Evolutionary conservation across 2,329 filamentous ascomycete species (phyloP), one percentile per base, ranked within the genome.

Genomic region (Cylindrodendrum hubeiense): DNA sequence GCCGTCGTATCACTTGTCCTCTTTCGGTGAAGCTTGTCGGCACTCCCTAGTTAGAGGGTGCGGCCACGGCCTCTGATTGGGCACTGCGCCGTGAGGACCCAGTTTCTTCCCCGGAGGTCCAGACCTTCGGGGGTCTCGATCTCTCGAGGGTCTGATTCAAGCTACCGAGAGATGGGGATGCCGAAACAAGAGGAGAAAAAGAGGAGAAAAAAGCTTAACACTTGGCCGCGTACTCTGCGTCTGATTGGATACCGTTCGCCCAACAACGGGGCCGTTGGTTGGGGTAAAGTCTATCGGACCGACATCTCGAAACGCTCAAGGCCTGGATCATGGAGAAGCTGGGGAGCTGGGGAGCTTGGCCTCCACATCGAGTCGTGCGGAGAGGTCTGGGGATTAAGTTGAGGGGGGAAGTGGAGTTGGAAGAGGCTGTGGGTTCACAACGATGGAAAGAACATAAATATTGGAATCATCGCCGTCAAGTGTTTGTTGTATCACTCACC

Each of bases 371-470:
- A 28, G 10, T 28, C 22, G 28, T 10, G n/a, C 37, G 30, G 58
- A 46, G 50, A 46, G 37, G 58, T 50, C 34, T 44, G 51, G 51
- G 44, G 59, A 50, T 55, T 41, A 21, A 21, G 22, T 44, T 22
- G 12, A 17, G 22, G 26, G 21, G 22, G 26, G 22, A n/a, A 24
- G 8, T 21, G 17, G 37, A 39, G 17, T 6, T 4, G 37, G 37
- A 19, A n/a, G 37, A 17, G 37, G n/a, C 3, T n/a, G 37, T 30
- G n/a, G 37, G 17, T 34, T 39, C n/a, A 4, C 37, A n/a, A 39
- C 7, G 37, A 39, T 21, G 19, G 19, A 34, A 4, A 21, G 28
- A 50, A 62, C 53, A 65, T 62, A 62, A 62, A 53, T 33, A 46
- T 55, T 12, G 47, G 15, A 22, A 37, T 26, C 19, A 54, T 43